Evolutionary conservation across 495 filamentous ascomycete species (phyloP).

Genomic region (Penicillium canariense): DNA sequence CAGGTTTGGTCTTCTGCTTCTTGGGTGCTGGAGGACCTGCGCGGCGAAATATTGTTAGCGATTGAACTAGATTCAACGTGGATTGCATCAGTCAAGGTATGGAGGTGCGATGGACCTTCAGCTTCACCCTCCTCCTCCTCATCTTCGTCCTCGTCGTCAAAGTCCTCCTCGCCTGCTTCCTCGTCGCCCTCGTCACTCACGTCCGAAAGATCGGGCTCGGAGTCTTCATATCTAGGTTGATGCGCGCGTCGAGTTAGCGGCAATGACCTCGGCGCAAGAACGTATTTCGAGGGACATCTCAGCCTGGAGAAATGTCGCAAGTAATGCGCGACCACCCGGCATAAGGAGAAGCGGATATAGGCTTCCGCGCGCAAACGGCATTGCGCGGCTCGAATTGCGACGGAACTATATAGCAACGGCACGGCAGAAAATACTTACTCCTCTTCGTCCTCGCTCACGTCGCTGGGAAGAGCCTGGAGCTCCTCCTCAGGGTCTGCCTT

Average conservation of each 20-base stretch:
- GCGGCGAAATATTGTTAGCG: slow-evolving; percentile 9
- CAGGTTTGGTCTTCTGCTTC: slow-evolving; percentile 27
- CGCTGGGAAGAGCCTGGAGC: slow-evolving; percentile 59
- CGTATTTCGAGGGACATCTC: neutral
- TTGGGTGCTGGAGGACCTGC: slow-evolving; percentile 40
- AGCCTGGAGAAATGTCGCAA: neutral
- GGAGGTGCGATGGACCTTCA: slow-evolving; percentile 10
- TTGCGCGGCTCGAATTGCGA: slow-evolving; percentile 3
- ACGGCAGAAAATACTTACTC: slow-evolving; percentile 47
- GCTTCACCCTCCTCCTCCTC: slow-evolving; percentile 30
- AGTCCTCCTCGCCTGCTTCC: slow-evolving; percentile 31
- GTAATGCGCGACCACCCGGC: neutral
- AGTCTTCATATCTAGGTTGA: slow-evolving; percentile 50
- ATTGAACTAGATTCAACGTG: neutral
- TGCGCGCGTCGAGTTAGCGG: slow-evolving; percentile 14
- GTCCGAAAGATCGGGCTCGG: slow-evolving; percentile 35
- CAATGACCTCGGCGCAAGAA: neutral
- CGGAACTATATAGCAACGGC: neutral
- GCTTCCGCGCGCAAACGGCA: neutral
- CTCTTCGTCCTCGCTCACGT: slow-evolving; percentile 62
- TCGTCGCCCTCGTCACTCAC: slow-evolving; percentile 45
- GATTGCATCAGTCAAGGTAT: neutral
- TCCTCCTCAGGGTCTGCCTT: slow-evolving; percentile 62
- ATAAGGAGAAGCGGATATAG: neutral
- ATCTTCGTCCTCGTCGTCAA: slow-evolving; percentile 21